Conservation (phyloP, 192 early-diverging fungal species). For the Neocallimastix lanati region DNA sequence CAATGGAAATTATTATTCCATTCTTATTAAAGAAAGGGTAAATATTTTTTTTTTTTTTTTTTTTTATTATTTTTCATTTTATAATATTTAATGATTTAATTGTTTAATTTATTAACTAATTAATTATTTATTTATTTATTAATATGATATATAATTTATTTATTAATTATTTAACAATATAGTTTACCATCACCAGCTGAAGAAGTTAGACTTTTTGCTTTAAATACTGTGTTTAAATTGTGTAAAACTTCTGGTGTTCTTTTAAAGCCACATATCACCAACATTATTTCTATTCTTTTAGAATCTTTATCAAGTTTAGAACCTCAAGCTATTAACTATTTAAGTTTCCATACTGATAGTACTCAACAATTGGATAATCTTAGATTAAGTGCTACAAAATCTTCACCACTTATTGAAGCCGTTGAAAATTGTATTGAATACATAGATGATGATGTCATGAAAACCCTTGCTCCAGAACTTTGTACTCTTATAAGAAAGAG, state of each 20-base stretch:
- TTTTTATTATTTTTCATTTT: not conserved
- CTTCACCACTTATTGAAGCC: constrained; percentile 89
- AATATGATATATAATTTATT: too few relatives aligned
- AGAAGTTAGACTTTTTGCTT: constrained; percentile 68
- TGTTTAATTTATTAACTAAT: too few relatives aligned
- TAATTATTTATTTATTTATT: too few relatives aligned
- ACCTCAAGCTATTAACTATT: constrained; percentile 52
- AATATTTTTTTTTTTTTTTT: constrained; percentile 3
- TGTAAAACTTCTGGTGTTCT: constrained; percentile 56
- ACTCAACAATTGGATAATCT: constrained; percentile 48
- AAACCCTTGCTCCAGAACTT: constrained; percentile 44
- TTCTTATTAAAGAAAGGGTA: constrained; percentile 47
- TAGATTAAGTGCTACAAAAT: constrained; percentile 60
- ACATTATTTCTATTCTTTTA: constrained; percentile 56
- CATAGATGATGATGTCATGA: constrained; percentile 50
- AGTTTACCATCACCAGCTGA: constrained; percentile 42
- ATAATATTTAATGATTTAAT: constrained; percentile 35
- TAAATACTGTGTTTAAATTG: constrained; percentile 63
- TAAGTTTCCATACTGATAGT: constrained; percentile 76
- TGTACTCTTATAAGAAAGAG: constrained; percentile 56
- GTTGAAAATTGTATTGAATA: constrained; percentile 60
- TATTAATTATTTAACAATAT: too few relatives aligned
- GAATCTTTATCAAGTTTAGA: constrained; percentile 66
- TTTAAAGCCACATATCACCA: constrained; percentile 51
- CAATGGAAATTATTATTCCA: constrained; percentile 69